Evolutionary conservation across 2,329 filamentous ascomycete genomes (phyloP).

Genomic region (Cercospora nicotianae): DNA sequence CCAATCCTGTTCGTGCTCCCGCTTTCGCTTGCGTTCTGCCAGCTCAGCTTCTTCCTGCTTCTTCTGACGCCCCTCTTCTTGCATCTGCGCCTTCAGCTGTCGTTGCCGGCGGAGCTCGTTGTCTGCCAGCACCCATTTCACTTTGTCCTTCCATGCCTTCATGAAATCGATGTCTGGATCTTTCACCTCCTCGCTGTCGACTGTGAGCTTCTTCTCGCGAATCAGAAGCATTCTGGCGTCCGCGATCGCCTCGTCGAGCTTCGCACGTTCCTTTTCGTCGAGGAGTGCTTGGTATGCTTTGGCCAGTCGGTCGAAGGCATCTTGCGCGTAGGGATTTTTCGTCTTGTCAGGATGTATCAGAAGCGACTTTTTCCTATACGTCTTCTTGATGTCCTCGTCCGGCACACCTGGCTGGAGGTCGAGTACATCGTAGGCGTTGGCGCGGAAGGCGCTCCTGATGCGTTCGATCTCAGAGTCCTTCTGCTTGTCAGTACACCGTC

Average conservation of each 20-base stretch:
- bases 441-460: conserved; percentile 85
- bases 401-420: conserved; percentile 93
- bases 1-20: conserved; percentile 93
- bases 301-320: conserved; percentile 94
- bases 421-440: conserved; percentile 85
- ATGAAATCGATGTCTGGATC: conserved; percentile 71
- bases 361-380: conserved; percentile 96
- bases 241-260: conserved; percentile 90
- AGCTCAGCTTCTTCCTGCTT: conserved; percentile 81
- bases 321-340: conserved; percentile 82
- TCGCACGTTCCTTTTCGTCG: conserved; percentile 86
- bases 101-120: conserved; percentile 81
- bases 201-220: conserved; percentile 88
- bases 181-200: conserved; percentile 83
- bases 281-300: conserved; percentile 89
- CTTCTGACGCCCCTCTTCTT: conserved; percentile 91
- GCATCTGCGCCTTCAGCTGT: conserved; percentile 90
- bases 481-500: not conserved
- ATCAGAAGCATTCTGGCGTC: conserved; percentile 95
- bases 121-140: conserved; percentile 84
- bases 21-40: conserved; percentile 60
- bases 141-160: conserved; percentile 85
- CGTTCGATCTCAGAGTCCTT: conserved; percentile 94
- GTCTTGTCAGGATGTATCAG: conserved; percentile 99
- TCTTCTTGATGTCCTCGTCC: conserved; percentile 91